phyloP scores from a whole-genome alignment of 176 grass and related monocot species.

The Juncus effusus region DNA sequence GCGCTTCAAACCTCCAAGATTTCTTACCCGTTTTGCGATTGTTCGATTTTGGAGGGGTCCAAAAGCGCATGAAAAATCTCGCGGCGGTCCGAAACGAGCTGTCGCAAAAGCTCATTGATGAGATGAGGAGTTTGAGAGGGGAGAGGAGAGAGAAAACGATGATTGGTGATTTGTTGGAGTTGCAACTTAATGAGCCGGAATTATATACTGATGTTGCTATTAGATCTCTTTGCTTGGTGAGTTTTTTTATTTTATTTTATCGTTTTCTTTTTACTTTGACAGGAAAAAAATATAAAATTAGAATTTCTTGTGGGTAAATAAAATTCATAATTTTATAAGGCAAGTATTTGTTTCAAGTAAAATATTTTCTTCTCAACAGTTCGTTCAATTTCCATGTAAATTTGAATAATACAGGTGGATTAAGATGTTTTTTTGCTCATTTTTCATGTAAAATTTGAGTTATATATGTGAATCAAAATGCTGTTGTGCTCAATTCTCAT shows the following conservation, averaged over 20 bases:
- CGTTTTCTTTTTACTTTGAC: background rate
- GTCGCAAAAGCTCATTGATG: conserved; percentile 44
- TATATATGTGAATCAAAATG: no score
- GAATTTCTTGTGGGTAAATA: no score
- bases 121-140: conserved; percentile 2
- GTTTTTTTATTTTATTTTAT: conserved; percentile 16
- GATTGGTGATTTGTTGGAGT: conserved; percentile 44
- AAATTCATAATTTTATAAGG: no score
- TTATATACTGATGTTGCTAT: conserved; percentile 56
- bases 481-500: no score
- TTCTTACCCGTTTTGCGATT: conserved; percentile 59
- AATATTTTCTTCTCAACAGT: no score
- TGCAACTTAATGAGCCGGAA: conserved; percentile 51
- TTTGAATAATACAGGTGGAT: no score
- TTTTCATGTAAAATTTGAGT: no score
- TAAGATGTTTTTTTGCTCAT: no score
- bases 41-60: conserved; percentile 45
- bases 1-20: conserved; percentile 45
- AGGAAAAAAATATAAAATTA: no score
- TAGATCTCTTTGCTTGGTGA: conserved; percentile 40
- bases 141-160: conserved; percentile 44
- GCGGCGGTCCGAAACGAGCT: conserved; percentile 40
- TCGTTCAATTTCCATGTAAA: no score
- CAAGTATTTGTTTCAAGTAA: no score
- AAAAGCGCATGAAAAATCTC: conserved; percentile 32